These are phyloP conservation scores for Microstegium vimineum DNA, from an alignment of 176 grass and related monocot species.

Conservation along the genomic window DNA sequence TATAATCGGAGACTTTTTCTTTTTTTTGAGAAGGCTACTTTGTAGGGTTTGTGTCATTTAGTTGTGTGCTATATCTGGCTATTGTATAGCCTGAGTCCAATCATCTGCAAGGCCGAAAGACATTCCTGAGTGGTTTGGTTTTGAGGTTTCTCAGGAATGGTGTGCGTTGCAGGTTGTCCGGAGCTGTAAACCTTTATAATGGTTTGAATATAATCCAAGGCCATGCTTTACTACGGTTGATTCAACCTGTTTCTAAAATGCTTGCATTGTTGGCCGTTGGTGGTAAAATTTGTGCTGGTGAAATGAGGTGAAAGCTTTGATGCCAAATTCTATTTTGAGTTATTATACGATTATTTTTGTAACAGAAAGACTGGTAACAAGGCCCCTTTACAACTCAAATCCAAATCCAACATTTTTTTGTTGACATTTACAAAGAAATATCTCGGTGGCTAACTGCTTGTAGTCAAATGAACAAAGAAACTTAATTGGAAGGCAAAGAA, in stretches of 20 bases:
- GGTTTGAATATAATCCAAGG: too few species aligned
- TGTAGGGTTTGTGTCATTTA: slow-evolving; percentile 30
- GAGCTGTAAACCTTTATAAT: slow-evolving; percentile 1
- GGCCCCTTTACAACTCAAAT: background rate
- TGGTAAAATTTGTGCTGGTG: background rate
- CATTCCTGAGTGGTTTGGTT: slow-evolving; percentile 47
- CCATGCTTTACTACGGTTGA: background rate
- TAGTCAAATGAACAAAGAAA: background rate
- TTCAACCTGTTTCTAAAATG: background rate
- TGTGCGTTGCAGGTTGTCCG: slow-evolving; percentile 18
- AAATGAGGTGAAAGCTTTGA: background rate
- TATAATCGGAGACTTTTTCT: slow-evolving; percentile 17
- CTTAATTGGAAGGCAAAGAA: background rate
- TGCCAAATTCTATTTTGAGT: background rate
- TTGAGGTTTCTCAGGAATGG: slow-evolving; percentile 31
- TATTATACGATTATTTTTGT: too few species aligned
- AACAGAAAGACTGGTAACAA: background rate
- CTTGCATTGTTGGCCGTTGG: background rate
- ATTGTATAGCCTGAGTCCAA: slow-evolving; percentile 32
- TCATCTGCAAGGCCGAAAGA: slow-evolving; percentile 25
- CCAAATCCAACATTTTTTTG: background rate
- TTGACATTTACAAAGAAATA: background rate
- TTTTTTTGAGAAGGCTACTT: slow-evolving; percentile 39
- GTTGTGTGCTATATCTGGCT: slow-evolving; percentile 36
- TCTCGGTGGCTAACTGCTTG: too few species aligned